Conservation (phyloP, 2,329 filamentous ascomycete genomes). For the Tympanopsis confertula region DNA sequence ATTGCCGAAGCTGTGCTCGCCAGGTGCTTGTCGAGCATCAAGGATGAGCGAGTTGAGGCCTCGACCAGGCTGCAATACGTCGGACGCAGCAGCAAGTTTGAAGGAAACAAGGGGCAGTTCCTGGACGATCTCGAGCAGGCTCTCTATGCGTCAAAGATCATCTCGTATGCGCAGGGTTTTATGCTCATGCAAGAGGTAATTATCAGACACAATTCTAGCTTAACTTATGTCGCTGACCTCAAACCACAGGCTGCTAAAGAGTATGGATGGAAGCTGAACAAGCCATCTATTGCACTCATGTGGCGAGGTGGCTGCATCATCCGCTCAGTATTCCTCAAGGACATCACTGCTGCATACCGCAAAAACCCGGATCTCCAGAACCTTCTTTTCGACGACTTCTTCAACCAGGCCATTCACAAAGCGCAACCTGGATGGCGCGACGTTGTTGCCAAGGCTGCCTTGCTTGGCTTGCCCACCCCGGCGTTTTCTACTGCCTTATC, state of each 20-base stretch:
- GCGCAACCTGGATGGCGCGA: constrained; percentile 88
- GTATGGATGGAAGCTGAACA: constrained; percentile 98
- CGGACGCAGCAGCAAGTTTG: constrained; percentile 69
- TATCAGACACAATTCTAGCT: constrained; percentile 5
- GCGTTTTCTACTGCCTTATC: constrained; percentile 93
- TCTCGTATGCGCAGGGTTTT: constrained; percentile 98
- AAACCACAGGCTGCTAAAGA: constrained; percentile 71
- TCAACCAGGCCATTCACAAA: constrained; percentile 97
- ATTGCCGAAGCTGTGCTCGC: constrained; percentile 95
- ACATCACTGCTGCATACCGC: constrained; percentile 96
- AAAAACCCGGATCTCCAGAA: constrained; percentile 91
- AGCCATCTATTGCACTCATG: constrained; percentile 99
- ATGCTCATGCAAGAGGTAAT: constrained; percentile 97
- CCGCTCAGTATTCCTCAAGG: constrained; percentile 98
- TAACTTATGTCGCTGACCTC: constrained; percentile 10
- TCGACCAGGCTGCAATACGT: constrained; percentile 62
- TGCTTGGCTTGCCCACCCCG: constrained; percentile 90
- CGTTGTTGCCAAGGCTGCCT: constrained; percentile 79
- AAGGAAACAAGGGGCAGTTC: constrained; percentile 85
- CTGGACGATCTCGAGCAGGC: constrained; percentile 96
- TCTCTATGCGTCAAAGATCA: constrained; percentile 98
- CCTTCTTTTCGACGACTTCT: constrained; percentile 97
- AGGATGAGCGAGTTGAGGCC: constrained; percentile 80
- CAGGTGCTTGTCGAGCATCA: constrained; percentile 86
- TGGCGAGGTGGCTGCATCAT: constrained; percentile 99